Percentiles rank a stretch among this genome's conserved stretches.
Evolutionary conservation across 129 eudicot genomes (phyloP).

Genomic region (Pulicaria dysenterica): DNA sequence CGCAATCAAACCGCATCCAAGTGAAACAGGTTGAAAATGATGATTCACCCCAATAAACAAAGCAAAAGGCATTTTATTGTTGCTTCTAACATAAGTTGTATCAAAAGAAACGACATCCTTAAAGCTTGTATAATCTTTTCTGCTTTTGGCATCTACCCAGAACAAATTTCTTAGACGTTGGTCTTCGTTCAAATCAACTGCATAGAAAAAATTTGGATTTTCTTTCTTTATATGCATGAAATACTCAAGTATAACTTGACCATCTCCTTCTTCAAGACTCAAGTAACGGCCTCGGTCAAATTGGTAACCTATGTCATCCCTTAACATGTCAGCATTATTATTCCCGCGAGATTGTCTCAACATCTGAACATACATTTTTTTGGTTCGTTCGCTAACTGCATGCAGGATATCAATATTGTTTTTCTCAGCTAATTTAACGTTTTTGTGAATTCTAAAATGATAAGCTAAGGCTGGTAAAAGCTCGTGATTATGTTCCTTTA

Average conservation of each 20-base stretch:
- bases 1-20: conserved; percentile 42
- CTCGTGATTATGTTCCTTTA: conserved; percentile 44
- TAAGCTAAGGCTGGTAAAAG: conserved; percentile 45
- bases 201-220: conserved; percentile 44
- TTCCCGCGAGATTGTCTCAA: conserved; percentile 33
- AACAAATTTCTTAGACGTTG: conserved; percentile 41
- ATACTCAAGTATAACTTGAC: conserved; percentile 39
- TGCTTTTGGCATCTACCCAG: conserved; percentile 47
- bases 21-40: conserved; percentile 43
- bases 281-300: conserved; percentile 36
- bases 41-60: conserved; percentile 47
- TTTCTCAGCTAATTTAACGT: conserved; percentile 46
- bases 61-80: conserved; percentile 45
- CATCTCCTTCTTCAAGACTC: conserved; percentile 42
- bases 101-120: conserved; percentile 45
- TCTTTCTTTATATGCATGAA: conserved; percentile 45
- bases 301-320: conserved; percentile 29
- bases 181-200: conserved; percentile 43
- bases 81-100: conserved; percentile 35
- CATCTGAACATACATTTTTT: conserved; percentile 50
- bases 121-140: conserved; percentile 36
- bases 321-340: conserved; percentile 19
- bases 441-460: conserved; percentile 44
- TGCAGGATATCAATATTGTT: conserved; percentile 46
- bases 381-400: conserved; percentile 46